phyloP scores from a whole-genome alignment of 371 early-diverging fungal genomes.

The Chytridium lagenaria region DNA sequence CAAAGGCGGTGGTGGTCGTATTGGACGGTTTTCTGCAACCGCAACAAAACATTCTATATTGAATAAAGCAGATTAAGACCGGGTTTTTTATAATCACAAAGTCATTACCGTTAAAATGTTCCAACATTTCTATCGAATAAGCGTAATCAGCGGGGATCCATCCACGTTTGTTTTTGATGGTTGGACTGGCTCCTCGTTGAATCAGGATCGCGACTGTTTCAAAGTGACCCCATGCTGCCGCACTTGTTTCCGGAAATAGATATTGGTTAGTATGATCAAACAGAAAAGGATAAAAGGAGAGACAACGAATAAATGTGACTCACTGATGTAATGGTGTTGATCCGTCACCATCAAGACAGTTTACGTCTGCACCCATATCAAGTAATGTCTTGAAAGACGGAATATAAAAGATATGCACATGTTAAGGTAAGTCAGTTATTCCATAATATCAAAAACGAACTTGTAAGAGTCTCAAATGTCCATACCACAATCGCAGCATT shows the following conservation, averaged over 20 bases:
- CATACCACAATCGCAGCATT: conserved; percentile 24
- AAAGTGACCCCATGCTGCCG: conserved; percentile 48
- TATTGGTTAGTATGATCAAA: neutral
- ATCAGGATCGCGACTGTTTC: conserved; percentile 49
- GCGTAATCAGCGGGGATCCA: conserved; percentile 52
- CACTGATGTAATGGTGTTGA: conserved; percentile 53
- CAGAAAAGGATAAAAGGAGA: neutral
- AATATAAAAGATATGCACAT: no score
- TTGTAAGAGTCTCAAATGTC: neutral
- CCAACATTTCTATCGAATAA: conserved; percentile 42
- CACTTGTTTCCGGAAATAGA: conserved; percentile 18
- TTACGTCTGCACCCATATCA: conserved; percentile 46
- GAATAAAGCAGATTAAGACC: neutral
- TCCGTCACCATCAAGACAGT: conserved; percentile 44
- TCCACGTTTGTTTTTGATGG: conserved; percentile 44
- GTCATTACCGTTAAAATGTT: conserved; percentile 42
- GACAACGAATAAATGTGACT: no score
- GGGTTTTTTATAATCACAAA: neutral
- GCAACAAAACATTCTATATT: conserved; percentile 6
- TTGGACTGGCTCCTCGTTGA: conserved; percentile 34
- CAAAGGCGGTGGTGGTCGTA: neutral
- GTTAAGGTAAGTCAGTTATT: no score
- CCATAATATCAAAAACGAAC: no score
- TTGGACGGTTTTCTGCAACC: conserved; percentile 2
- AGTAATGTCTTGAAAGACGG: conserved; percentile 28